Percentiles rank a stretch among this genome's conserved stretches.
Evolutionary conservation across 1,284 basidiomycete species (phyloP).

Genomic region (Malassezia caprae): DNA sequence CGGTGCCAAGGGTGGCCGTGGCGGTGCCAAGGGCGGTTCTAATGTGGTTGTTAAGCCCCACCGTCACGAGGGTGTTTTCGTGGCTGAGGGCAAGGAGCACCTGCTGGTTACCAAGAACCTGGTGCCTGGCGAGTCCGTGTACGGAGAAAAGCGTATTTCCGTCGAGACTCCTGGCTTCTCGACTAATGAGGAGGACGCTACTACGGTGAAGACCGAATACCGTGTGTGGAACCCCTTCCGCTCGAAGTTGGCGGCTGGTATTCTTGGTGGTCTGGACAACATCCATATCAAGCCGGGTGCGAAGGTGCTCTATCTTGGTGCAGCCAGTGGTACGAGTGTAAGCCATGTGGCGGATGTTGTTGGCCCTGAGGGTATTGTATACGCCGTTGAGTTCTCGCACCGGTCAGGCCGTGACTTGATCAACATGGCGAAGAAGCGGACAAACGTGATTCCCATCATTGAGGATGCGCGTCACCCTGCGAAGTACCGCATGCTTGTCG

Average conservation of each 20-base stretch:
- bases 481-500: slow-evolving; percentile 47
- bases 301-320: slow-evolving; percentile 95
- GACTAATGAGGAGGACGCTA: slow-evolving; percentile 55
- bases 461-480: slow-evolving; percentile 84
- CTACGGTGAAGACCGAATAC: slow-evolving; percentile 78
- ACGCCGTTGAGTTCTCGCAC: slow-evolving; percentile 95
- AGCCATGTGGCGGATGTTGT: slow-evolving; percentile 98
- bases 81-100: slow-evolving; percentile 66
- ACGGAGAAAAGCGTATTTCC: slow-evolving; percentile 73
- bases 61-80: slow-evolving; percentile 72
- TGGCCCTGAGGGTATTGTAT: slow-evolving; percentile 90
- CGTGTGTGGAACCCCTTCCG: slow-evolving; percentile 99
- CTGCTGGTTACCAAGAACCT: slow-evolving; percentile 96
- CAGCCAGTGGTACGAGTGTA: slow-evolving; percentile 88
- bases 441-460: slow-evolving; percentile 96
- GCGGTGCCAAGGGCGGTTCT: slow-evolving; percentile 61
- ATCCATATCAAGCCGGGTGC: slow-evolving; percentile 88
- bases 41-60: slow-evolving; percentile 79
- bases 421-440: slow-evolving; percentile 98
- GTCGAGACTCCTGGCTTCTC: slow-evolving; percentile 54
- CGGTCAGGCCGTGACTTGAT: slow-evolving; percentile 95
- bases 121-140: slow-evolving; percentile 91
- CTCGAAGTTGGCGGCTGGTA: slow-evolving; percentile 90
- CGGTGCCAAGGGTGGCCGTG: slow-evolving; percentile 34
- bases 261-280: slow-evolving; percentile 85